Percentiles rank a stretch among this genome's conserved stretches.
phyloP scores from a whole-genome alignment of 176 grass and related monocot species.

The Zizania latifolia region DNA sequence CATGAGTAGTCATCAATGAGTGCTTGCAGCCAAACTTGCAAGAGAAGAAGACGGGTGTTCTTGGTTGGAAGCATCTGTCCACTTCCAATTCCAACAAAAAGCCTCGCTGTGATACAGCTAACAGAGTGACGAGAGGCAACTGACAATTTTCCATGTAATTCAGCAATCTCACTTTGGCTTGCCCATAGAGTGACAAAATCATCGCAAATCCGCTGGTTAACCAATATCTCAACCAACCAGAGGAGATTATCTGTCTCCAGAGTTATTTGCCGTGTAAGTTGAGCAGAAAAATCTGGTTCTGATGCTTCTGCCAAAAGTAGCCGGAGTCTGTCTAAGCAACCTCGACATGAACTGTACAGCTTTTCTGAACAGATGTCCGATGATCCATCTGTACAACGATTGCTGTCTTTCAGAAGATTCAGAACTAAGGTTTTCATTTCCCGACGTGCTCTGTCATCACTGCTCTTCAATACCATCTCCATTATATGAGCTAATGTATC shows the following conservation, averaged over 20 bases:
- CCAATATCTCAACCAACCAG: constrained; percentile 76
- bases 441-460: constrained; percentile 54
- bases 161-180: constrained; percentile 51
- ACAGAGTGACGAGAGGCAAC: constrained; percentile 49
- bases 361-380: constrained; percentile 44
- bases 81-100: constrained; percentile 80
- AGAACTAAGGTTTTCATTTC: constrained; percentile 84
- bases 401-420: constrained; percentile 72
- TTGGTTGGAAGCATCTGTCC: constrained; percentile 72
- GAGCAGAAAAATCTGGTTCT: constrained; percentile 32
- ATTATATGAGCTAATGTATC: constrained; percentile 58
- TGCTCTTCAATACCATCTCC: constrained; percentile 76
- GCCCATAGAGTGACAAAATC: constrained; percentile 66
- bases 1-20: constrained; percentile 88
- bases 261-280: constrained; percentile 44
- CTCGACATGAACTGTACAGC: constrained; percentile 48
- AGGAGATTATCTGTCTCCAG: constrained; percentile 77
- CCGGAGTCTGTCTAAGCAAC: constrained; percentile 51
- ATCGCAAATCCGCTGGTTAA: constrained; percentile 43
- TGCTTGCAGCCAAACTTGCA: constrained; percentile 67
- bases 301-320: constrained; percentile 44
- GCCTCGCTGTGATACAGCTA: constrained; percentile 62
- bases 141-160: constrained; percentile 42
- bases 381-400: constrained; percentile 33
- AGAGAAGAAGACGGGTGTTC: constrained; percentile 45